Conservation (phyloP, 352 stramenopile genomes). For the Thraustochytrium sp. region DNA sequence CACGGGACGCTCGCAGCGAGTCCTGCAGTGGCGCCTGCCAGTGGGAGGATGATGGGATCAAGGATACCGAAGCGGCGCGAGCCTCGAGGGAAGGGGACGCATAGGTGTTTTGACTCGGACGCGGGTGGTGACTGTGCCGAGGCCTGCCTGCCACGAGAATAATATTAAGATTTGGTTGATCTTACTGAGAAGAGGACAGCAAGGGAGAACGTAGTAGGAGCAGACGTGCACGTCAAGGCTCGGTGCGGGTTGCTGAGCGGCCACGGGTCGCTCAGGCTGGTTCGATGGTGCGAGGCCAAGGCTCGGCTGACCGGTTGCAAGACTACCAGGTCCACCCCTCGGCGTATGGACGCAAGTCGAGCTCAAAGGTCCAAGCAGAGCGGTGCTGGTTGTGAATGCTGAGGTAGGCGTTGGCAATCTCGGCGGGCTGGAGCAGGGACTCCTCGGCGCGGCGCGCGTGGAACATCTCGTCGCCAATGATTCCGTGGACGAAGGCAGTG, state of each 20-base stretch:
- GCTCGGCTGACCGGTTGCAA: background rate
- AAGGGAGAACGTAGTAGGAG: background rate
- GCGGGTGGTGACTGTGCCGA: background rate
- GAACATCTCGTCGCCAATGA: conserved; percentile 22
- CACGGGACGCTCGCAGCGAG: no score
- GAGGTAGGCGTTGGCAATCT: conserved; percentile 55
- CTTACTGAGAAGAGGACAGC: background rate
- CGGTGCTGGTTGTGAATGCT: conserved; percentile 49
- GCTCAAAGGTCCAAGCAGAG: conserved; percentile 55
- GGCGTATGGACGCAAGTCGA: conserved; percentile 48
- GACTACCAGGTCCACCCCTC: background rate
- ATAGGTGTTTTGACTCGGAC: no score
- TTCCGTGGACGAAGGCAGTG: conserved; percentile 27
- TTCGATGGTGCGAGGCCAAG: background rate
- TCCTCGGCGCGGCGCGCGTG: background rate
- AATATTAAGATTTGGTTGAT: background rate
- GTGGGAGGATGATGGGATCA: no score
- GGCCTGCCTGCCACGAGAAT: background rate
- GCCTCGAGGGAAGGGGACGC: no score
- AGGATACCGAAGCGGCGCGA: no score
- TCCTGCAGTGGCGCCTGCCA: no score
- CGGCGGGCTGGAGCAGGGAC: conserved; percentile 49
- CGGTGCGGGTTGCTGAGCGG: background rate
- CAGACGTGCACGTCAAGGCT: background rate
- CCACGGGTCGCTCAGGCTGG: no score